Base-by-base conservation (phyloP, 2,329 filamentous ascomycete genomes). In the Scytalidium lignicola region DNA sequence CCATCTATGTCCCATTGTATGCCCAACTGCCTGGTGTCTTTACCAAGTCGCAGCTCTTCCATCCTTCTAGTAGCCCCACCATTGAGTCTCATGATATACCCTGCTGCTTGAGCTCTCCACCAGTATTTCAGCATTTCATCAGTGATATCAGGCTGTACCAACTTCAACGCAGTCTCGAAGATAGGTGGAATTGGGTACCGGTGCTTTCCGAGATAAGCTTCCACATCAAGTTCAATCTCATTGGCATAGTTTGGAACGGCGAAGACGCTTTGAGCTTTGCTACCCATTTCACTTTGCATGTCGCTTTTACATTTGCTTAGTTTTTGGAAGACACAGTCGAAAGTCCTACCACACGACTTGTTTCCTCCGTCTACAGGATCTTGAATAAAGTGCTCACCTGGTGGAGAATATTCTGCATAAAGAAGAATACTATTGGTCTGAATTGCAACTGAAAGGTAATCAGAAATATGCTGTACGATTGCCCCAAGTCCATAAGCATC, bases 21-120 rank as follows among this genome's bases (percentile, higher is more conserved):
- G 5, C 32, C 32, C 15, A n/a, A 17, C 15, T 37, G 32, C 32
- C 15, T 37, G 4, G 15, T n/a, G 15, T 37, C 32, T 17, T 13
- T 37, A 9, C 32, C 32, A 13, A 37, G 32, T 37, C 32, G 32
- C n/a, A 37, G 15, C n/a, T 37, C 32, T 13, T 37, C 15, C 32
- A 37, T 37, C n/a, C 32, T 37, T 15, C 6, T 5, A 37, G 12
- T 9, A 37, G 32, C 32, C 15, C 15, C 5, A n/a, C 32, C 51
- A 46, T 61, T 60, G 22, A 54, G 55, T 19, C 56, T 51, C 54
- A 61, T 54, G 21, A 56, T 47, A 52, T 55, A 61, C 7, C 55
- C 50, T 43, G 52, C 51, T 7, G 50, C 53, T 41, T 59, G 55
- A 1, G 51, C 48, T 20, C 55, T 47, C 57, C 58, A 59, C 58